These are phyloP conservation scores for Camellia granthamiana DNA, from an alignment of 148 eudicot species.

Conservation along the genomic window DNA sequence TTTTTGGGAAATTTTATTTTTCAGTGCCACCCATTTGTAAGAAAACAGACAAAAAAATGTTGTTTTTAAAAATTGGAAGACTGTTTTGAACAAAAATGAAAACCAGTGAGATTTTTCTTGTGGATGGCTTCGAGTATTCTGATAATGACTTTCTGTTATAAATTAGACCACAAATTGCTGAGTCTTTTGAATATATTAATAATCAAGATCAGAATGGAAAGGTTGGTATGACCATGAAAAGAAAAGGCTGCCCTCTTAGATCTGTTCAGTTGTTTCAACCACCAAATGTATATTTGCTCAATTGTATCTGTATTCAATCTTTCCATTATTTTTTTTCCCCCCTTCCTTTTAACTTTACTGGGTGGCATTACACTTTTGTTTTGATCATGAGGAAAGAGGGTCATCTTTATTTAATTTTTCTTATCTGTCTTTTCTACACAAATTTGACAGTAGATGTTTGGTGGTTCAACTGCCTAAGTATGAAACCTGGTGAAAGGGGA, in stretches of 20 bases:
- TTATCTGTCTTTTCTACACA: background rate
- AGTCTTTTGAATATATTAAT: no score
- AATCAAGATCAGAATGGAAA: background rate
- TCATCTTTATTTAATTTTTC: background rate
- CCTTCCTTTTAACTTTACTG: background rate
- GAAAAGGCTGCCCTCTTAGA: background rate
- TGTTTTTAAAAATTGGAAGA: no score
- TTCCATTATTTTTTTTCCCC: background rate
- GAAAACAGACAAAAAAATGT: no score
- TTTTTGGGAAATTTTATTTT: no score
- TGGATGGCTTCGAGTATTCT: no score
- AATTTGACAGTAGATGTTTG: background rate
- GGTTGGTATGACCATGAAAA: background rate
- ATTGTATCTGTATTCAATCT: background rate
- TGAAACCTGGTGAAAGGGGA: background rate
- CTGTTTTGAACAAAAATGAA: no score
- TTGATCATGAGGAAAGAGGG: background rate
- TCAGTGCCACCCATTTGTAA: no score
- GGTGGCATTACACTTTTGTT: background rate
- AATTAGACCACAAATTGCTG: no score
- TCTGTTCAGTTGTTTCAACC: background rate
- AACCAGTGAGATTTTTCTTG: no score
- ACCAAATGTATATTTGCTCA: no score
- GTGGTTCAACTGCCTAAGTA: background rate
- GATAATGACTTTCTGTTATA: no score